These are phyloP conservation scores for Gossypium australe DNA, from an alignment of 345 rosid genomes.

Conservation along the genomic window DNA sequence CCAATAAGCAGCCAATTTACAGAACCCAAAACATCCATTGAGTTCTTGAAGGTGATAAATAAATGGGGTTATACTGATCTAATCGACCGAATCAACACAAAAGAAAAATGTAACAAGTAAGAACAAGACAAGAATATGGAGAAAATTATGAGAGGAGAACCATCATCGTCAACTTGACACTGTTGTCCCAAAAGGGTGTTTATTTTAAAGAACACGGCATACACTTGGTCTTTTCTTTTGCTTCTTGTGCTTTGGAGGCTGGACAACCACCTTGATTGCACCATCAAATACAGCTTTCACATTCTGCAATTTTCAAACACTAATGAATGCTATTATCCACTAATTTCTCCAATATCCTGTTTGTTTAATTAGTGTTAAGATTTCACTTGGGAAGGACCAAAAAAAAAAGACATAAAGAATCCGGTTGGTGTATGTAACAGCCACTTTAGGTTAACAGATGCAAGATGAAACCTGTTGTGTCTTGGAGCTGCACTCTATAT, in stretches of 20 bases:
- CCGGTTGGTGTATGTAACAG: not conserved
- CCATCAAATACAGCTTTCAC: constrained; percentile 78
- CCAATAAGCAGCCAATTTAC: too few species aligned
- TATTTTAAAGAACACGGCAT: constrained; percentile 44
- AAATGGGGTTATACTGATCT: too few species aligned
- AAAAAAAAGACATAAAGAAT: not conserved
- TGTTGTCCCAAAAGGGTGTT: not conserved
- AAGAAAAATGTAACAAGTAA: not conserved
- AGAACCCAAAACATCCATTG: too few species aligned
- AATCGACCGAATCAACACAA: not conserved
- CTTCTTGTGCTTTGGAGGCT: constrained; percentile 64
- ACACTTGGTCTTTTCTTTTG: constrained; percentile 37
- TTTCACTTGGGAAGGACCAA: not conserved
- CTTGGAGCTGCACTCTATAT: constrained; percentile 79
- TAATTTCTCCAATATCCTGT: not conserved
- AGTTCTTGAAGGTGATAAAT: too few species aligned
- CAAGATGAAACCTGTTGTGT: constrained; percentile 55
- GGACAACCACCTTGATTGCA: constrained; percentile 73
- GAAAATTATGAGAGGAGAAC: not conserved
- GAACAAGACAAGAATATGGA: constrained; percentile 6
- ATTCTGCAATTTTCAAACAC: constrained; percentile 31
- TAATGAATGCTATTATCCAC: not conserved
- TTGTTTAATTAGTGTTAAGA: not conserved
- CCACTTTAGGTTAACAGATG: not conserved
- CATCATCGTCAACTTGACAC: not conserved